Percentiles rank a stretch among this genome's conserved stretches.
phyloP scores from a whole-genome alignment of 257 asterid genomes.

The Penstemon barbatus region DNA sequence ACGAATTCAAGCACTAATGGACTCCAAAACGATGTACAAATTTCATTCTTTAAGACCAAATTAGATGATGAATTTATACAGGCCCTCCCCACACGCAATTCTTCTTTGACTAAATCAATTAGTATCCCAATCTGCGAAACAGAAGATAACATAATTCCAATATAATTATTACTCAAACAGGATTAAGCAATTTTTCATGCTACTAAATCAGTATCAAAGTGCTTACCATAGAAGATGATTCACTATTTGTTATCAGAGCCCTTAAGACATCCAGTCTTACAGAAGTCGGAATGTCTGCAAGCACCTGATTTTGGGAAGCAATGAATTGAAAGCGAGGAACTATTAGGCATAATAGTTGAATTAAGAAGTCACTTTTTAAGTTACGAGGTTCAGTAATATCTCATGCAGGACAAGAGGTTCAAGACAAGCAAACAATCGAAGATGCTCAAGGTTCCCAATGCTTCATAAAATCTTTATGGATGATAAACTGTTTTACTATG shows the following conservation, averaged over 20 bases:
- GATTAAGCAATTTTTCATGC: conserved; percentile 13
- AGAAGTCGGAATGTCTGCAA: conserved; percentile 72
- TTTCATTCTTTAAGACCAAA: conserved; percentile 29
- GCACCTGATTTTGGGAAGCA: conserved; percentile 51
- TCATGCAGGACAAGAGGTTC: conserved; percentile 7
- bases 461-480: no score
- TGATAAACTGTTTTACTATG: background rate
- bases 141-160: conserved; percentile 9
- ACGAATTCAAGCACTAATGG: conserved; percentile 66
- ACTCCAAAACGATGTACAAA: conserved; percentile 55
- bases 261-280: conserved; percentile 65
- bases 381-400: conserved; percentile 1
- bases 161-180: conserved; percentile 6
- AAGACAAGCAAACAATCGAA: background rate
- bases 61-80: conserved; percentile 33
- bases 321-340: conserved; percentile 16
- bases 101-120: conserved; percentile 67
- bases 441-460: conserved; percentile 16
- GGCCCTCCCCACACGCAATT: conserved; percentile 51
- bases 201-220: conserved; percentile 26
- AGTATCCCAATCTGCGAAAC: conserved; percentile 70
- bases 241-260: conserved; percentile 65
- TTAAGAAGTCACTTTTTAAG: background rate
- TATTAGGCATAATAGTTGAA: background rate
- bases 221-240: conserved; percentile 85